Evolutionary conservation across 2,329 filamentous ascomycete genomes (phyloP), one percentile per base, ranked within the genome.

Genomic region (Xylariomycetidae sp.): DNA sequence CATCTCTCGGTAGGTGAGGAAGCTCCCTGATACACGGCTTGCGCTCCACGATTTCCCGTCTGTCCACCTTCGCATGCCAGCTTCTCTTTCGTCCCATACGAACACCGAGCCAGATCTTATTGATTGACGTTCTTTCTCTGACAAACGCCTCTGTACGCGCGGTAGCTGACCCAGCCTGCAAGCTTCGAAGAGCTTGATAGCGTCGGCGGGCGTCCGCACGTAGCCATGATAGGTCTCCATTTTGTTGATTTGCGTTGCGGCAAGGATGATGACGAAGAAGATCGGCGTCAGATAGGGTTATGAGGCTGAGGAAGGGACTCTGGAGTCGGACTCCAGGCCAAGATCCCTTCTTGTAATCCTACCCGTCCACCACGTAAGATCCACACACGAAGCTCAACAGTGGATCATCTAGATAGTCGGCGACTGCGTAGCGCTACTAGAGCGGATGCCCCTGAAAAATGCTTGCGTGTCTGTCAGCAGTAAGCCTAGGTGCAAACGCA

Each of bases 41-140:
- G 92, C 92, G 56, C 90, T 97, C 92, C 92, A 98, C 22, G 90
- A 97, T 62, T 98, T 98, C 36, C 92, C 92, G 52, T 98, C 92
- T 1, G 92, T 98, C 92, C 92, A 98, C 61, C 92, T 74, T 54
- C 92, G 77, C 92, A 98, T 98, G 47, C 92, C 92, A 9, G 92
- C 92, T 68, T 98, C 92, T 50, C 90, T 74, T 69, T 98, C 92
- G 61, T 98, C 92, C 92, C 92, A 98, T n/a, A 98, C 92, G 54
- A 97, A 98, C 4, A 98, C 90, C 0, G 92, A 98, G 27, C 92
- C 92, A 1, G 90, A 95, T 54, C 88, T 83, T 59, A 98, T 98
- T 4, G 88, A 88, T 57, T 96, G 89, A 41, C 92, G 79, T 66
- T 98, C 92, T 66, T 97, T 97, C 63, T 98, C 92, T 3, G 92